Base-by-base conservation (phyloP, 139 green algal species). In the Chlorella sorokiniana region DNA sequence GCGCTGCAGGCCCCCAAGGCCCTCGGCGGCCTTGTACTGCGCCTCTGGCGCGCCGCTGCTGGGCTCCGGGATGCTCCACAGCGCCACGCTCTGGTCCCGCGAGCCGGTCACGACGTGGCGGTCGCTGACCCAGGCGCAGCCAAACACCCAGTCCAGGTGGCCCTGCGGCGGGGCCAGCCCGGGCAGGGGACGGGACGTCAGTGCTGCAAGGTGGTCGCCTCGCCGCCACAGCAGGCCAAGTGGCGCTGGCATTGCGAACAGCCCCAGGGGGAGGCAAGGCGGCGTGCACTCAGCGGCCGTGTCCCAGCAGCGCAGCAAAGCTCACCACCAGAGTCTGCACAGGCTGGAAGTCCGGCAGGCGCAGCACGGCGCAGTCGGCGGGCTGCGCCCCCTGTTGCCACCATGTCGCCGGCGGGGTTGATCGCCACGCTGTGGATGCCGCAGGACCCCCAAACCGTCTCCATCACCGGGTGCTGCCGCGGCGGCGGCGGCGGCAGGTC, bases 71-170 rank as follows among this genome's bases (percentile, higher is more conserved):
- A 85, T 31, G 48, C 9, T 48, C 86, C 84, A 89, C 33, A 89
- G 76, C 25, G 75, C 84, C 56, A 87, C 44, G 14, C 18, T 42
- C 25, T 65, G 25, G 69, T 90, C 86, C 16, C 80, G 79, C 0
- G 69, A 82, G 31, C 82, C 91, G 70, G 90, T 93, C 22, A 90
- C 90, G 35, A 94, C 18, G 52, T 91, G 87, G 8, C 77, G 63
- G 48, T 92, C 90, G 23, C 78, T 89, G 4, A 95, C 37, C 91
- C 91, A 95, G 3, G 86, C 81, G 3, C 86, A 16, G 18, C 88
- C 92, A 90, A 95, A 95, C 37, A 95, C 64, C 92, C 92, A 95
- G 81, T 95, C 92, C 45, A 56, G 35, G 77, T 95, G 92, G 8
- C 89, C 92, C 83, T 91, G 37, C 65, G 76, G 41, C 18, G 51